phyloP scores from a whole-genome alignment of 2,329 filamentous ascomycete species.

The Helminthosporium solani region DNA sequence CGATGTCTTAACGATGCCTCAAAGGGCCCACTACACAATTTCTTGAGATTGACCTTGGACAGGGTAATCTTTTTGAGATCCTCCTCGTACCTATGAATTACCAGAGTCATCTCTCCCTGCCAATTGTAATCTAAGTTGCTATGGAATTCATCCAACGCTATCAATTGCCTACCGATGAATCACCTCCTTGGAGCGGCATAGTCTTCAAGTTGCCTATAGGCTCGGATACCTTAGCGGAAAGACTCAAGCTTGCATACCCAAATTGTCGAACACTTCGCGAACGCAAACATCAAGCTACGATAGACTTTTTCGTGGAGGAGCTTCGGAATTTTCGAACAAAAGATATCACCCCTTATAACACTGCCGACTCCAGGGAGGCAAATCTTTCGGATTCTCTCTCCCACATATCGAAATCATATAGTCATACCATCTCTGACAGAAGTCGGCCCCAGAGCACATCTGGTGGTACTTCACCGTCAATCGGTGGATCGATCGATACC shows the following conservation, averaged over 20 bases:
- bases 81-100: too few relatives aligned
- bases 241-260: slow-evolving; percentile 21
- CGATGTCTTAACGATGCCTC: too few relatives aligned
- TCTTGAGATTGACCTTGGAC: too few relatives aligned
- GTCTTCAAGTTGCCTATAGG: slow-evolving; percentile 22
- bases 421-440: not conserved
- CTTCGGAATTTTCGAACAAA: slow-evolving; percentile 19
- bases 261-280: slow-evolving; percentile 21
- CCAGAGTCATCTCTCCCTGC: too few relatives aligned
- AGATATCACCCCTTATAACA: not conserved
- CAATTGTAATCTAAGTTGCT: not conserved
- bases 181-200: slow-evolving; percentile 28
- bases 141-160: slow-evolving; percentile 20
- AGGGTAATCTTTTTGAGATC: too few relatives aligned
- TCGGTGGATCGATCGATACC: slow-evolving; percentile 3
- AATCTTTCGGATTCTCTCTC: not conserved
- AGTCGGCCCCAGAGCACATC: slow-evolving; percentile 5
- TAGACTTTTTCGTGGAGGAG: slow-evolving; percentile 27
- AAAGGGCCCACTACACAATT: too few relatives aligned
- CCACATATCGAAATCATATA: not conserved
- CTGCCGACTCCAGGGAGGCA: not conserved
- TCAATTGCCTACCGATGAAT: slow-evolving; percentile 21
- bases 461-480: slow-evolving; percentile 5
- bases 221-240: slow-evolving; percentile 27
- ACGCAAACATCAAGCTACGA: slow-evolving; percentile 30